A percentile compares a stretch with the other conserved stretches of the same genome.
These are phyloP conservation scores for Microstroma glucosiphilum DNA, from an alignment of 1,284 basidiomycete species.

Conservation along the genomic window DNA sequence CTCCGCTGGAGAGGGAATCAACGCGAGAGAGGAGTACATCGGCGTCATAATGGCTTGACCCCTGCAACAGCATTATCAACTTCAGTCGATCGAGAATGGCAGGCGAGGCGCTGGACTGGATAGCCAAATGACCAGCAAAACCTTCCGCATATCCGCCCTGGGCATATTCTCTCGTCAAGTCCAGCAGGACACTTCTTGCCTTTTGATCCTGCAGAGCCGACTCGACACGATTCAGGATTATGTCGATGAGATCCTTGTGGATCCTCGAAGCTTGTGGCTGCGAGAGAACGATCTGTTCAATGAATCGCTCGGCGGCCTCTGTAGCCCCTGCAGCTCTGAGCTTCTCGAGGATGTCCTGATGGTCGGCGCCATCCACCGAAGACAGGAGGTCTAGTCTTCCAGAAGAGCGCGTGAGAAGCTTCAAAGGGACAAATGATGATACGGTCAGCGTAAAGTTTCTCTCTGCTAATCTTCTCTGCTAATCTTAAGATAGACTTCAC, in stretches of 20 bases:
- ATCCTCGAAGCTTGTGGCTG: conserved; percentile 26
- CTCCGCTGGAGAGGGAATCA: background rate
- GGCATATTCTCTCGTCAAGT: conserved; percentile 21
- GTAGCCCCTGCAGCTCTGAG: background rate
- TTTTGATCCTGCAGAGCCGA: conserved; percentile 6
- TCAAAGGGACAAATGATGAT: too few species aligned
- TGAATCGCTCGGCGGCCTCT: conserved; percentile 30
- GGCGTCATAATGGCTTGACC: conserved; percentile 27
- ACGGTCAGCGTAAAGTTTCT: too few species aligned
- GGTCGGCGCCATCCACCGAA: too few species aligned
- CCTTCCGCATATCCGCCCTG: conserved; percentile 33
- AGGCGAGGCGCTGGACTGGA: conserved; percentile 18
- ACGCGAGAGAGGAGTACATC: conserved; percentile 11
- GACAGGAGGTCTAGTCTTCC: too few species aligned
- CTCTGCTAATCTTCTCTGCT: too few species aligned
- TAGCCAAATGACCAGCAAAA: conserved; percentile 34
- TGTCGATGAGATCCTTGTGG: conserved; percentile 24
- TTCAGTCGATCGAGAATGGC: conserved; percentile 28
- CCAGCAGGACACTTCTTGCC: background rate
- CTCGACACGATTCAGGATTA: conserved; percentile 4
- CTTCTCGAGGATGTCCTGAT: conserved; percentile 15
- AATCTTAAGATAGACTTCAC: too few species aligned
- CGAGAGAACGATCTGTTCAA: conserved; percentile 38
- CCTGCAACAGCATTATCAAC: conserved; percentile 33
- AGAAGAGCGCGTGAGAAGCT: too few species aligned